Conservation (phyloP, 2,329 filamentous ascomycete species). For the Blastomyces silverae region DNA sequence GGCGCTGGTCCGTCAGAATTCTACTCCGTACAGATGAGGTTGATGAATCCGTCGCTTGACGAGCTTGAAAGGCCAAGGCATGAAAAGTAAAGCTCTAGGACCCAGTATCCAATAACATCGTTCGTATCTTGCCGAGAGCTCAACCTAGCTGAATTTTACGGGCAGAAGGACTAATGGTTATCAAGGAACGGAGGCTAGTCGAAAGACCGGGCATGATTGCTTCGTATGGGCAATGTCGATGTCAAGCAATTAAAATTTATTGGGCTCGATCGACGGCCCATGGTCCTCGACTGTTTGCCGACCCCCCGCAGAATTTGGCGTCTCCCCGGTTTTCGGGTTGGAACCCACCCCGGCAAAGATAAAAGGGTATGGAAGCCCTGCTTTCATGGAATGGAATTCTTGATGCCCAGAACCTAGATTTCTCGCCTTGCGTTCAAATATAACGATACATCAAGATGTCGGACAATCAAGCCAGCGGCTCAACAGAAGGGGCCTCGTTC, state of each 20-base stretch:
- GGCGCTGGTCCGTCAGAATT: not conserved
- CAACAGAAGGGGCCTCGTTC: not conserved
- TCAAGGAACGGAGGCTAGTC: not conserved
- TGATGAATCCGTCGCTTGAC: not conserved
- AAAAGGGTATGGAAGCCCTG: not conserved
- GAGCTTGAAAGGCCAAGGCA: not conserved
- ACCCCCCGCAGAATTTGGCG: not conserved
- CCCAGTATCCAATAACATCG: not conserved
- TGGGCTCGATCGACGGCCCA: not conserved
- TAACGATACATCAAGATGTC: not conserved
- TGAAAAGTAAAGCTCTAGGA: not conserved
- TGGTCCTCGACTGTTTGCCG: not conserved
- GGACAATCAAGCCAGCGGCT: not conserved
- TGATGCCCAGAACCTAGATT: not conserved
- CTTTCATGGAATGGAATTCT: not conserved
- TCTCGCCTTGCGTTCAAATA: not conserved
- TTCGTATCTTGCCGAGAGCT: not conserved
- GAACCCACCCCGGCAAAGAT: not conserved
- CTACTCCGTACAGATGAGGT: too few relatives aligned
- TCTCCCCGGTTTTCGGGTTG: not conserved
- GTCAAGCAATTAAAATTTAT: not conserved
- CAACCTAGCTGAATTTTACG: not conserved
- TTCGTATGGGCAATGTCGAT: not conserved
- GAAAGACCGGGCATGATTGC: not conserved
- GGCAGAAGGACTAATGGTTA: not conserved